A percentile compares a stretch with the other conserved stretches of the same genome.
These are phyloP conservation scores for Bruguiera hainesii DNA, from an alignment of 441 rosid genomes.

Conservation along the genomic window DNA sequence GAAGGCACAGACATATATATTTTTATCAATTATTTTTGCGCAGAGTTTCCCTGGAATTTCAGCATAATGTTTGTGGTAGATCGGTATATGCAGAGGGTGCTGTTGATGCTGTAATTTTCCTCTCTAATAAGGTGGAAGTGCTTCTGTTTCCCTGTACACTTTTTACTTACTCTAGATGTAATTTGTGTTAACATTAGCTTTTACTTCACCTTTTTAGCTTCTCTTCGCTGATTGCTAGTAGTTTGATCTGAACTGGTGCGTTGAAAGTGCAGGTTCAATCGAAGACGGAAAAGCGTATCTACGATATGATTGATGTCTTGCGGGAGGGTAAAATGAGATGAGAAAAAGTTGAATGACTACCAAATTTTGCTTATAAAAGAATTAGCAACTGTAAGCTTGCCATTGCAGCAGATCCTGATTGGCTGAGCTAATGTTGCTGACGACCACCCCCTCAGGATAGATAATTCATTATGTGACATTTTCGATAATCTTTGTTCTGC, in stretches of 20 bases:
- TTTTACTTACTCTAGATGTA: neutral
- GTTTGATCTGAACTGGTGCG: neutral
- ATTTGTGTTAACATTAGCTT: too few relatives aligned
- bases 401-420: too few relatives aligned
- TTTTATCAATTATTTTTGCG: slow-evolving; percentile 13
- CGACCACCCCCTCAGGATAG: too few relatives aligned
- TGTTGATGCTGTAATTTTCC: slow-evolving; percentile 80
- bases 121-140: slow-evolving; percentile 68
- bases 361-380: neutral
- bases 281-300: slow-evolving; percentile 66
- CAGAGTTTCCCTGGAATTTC: slow-evolving; percentile 95
- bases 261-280: slow-evolving; percentile 42
- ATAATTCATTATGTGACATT: too few relatives aligned
- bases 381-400: too few relatives aligned
- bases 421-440: too few relatives aligned
- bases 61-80: slow-evolving; percentile 95
- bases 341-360: neutral
- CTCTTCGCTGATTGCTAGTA: neutral
- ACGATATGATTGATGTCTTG: slow-evolving; percentile 82
- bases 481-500: too few relatives aligned
- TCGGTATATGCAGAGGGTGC: slow-evolving; percentile 94
- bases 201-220: neutral
- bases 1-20: neutral
- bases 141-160: neutral
- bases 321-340: slow-evolving; percentile 85